These are phyloP conservation scores for Podaxis mareebaensis DNA, from an alignment of 768 basidiomycete species.

Conservation along the genomic window DNA sequence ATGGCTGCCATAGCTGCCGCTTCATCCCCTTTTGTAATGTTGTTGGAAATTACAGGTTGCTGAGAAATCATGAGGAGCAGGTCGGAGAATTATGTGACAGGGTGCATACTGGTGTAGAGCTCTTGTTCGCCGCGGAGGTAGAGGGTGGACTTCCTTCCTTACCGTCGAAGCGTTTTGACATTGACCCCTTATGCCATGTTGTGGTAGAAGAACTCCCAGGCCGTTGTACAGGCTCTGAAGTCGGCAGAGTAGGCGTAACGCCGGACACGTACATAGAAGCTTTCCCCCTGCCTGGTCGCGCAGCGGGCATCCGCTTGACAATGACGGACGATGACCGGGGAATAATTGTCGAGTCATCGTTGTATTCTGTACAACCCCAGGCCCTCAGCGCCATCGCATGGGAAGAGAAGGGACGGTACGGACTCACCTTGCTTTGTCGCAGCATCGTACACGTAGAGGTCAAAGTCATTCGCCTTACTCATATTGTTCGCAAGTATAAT, in stretches of 20 bases:
- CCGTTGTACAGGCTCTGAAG: conserved; percentile 48
- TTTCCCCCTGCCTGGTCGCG: conserved; percentile 80
- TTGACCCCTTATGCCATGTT: conserved; percentile 70
- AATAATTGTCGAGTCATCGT: conserved; percentile 88
- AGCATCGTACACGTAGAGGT: conserved; percentile 83
- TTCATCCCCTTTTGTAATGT: conserved; percentile 69
- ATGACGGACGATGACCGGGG: conserved; percentile 94
- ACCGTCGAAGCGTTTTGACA: conserved; percentile 90
- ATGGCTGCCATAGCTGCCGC: conserved; percentile 97
- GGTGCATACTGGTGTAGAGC: conserved; percentile 29
- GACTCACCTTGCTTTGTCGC: conserved; percentile 85
- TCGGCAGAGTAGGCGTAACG: conserved; percentile 40
- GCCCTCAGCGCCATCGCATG: neutral
- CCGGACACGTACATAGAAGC: conserved; percentile 74
- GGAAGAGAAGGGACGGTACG: neutral
- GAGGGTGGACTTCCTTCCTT: conserved; percentile 56
- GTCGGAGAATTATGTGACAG: neutral
- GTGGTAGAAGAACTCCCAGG: conserved; percentile 34
- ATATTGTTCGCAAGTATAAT: conserved; percentile 96
- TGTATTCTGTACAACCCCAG: conserved; percentile 65
- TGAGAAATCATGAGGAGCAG: conserved; percentile 14
- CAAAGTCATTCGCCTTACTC: conserved; percentile 96
- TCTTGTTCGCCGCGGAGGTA: conserved; percentile 31
- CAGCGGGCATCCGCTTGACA: conserved; percentile 85
- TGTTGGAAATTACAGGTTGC: conserved; percentile 39